Evolutionary conservation across 768 basidiomycete genomes (phyloP).

Genomic region (Xanthoconium stramineum): DNA sequence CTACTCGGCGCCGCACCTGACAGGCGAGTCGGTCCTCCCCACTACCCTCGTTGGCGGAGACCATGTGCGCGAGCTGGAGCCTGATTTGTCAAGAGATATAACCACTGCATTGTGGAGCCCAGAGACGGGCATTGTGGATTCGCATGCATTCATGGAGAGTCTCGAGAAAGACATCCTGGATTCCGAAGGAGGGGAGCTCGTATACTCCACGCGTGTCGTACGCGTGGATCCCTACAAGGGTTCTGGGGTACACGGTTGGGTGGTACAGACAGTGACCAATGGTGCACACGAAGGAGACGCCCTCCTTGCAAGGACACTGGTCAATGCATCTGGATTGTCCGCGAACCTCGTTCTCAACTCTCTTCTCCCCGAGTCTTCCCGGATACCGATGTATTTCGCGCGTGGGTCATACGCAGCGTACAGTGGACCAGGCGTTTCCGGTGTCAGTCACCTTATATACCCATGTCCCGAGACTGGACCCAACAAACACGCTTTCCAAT

Average conservation of each 20-base stretch:
- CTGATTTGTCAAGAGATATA: slow-evolving; percentile 72
- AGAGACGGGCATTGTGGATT: slow-evolving; percentile 88
- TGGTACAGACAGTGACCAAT: slow-evolving; percentile 74
- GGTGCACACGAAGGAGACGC: slow-evolving; percentile 52
- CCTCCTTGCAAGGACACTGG: slow-evolving; percentile 67
- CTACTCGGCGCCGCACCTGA: slow-evolving; percentile 29
- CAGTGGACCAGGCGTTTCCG: slow-evolving; percentile 67
- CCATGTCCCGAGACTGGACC: slow-evolving; percentile 75
- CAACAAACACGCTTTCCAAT: slow-evolving; percentile 66
- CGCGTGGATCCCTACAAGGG: slow-evolving; percentile 67
- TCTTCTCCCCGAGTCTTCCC: slow-evolving; percentile 51
- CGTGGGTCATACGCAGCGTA: slow-evolving; percentile 89
- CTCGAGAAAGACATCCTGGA: slow-evolving; percentile 80
- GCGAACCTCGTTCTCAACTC: slow-evolving; percentile 69
- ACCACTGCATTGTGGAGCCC: slow-evolving; percentile 75
- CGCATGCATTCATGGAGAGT: slow-evolving; percentile 78
- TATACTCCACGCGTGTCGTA: slow-evolving; percentile 78
- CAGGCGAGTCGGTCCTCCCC: slow-evolving; percentile 45
- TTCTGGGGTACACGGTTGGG: slow-evolving; percentile 62
- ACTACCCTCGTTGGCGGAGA: slow-evolving; percentile 65
- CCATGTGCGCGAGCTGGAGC: slow-evolving; percentile 73
- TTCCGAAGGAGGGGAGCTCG: slow-evolving; percentile 64
- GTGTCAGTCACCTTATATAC: slow-evolving; percentile 80
- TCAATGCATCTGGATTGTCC: slow-evolving; percentile 82
- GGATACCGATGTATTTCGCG: slow-evolving; percentile 75